Evolutionary conservation across 2,329 filamentous ascomycete genomes (phyloP).

Genomic region (Pseudocercospora vitis): DNA sequence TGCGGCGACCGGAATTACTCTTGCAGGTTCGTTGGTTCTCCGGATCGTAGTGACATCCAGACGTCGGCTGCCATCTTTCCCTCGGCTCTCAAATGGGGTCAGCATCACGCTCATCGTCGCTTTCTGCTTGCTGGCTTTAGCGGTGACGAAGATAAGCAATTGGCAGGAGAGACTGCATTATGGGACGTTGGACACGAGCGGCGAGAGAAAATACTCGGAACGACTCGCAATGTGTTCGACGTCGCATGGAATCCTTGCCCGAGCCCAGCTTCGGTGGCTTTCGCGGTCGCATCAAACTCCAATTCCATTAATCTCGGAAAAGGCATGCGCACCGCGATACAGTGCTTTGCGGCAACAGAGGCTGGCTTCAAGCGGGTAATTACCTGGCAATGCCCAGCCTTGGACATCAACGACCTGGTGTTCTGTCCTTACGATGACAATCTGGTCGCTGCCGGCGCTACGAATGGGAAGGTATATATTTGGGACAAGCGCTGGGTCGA

Average conservation of each 20-base stretch:
- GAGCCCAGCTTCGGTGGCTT: constrained; percentile 40
- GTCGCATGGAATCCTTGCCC: constrained; percentile 56
- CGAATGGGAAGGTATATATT: constrained; percentile 59
- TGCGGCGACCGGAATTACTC: constrained; percentile 5
- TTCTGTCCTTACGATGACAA: constrained; percentile 49
- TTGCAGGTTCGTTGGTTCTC: constrained; percentile 20
- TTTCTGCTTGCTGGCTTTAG: constrained; percentile 58
- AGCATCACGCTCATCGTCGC: constrained; percentile 38
- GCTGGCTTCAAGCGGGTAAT: constrained; percentile 39
- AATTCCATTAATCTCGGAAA: constrained; percentile 37
- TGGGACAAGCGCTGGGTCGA: constrained; percentile 55
- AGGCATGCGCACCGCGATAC: constrained; percentile 52
- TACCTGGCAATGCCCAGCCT: constrained; percentile 57
- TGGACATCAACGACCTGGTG: constrained; percentile 62
- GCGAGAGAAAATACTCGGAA: constrained; percentile 46
- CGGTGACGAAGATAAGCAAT: constrained; percentile 40
- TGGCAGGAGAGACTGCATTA: constrained; percentile 54
- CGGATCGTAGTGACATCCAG: constrained; percentile 25
- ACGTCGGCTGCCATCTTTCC: constrained; percentile 40
- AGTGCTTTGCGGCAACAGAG: constrained; percentile 51
- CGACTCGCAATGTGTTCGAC: constrained; percentile 59
- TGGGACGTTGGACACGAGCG: constrained; percentile 52
- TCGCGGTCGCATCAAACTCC: constrained; percentile 56
- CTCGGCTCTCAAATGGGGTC: constrained; percentile 52
- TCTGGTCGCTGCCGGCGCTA: constrained; percentile 60